phyloP scores from a whole-genome alignment of 2,329 filamentous ascomycete genomes.

The Botryotinia convoluta region DNA sequence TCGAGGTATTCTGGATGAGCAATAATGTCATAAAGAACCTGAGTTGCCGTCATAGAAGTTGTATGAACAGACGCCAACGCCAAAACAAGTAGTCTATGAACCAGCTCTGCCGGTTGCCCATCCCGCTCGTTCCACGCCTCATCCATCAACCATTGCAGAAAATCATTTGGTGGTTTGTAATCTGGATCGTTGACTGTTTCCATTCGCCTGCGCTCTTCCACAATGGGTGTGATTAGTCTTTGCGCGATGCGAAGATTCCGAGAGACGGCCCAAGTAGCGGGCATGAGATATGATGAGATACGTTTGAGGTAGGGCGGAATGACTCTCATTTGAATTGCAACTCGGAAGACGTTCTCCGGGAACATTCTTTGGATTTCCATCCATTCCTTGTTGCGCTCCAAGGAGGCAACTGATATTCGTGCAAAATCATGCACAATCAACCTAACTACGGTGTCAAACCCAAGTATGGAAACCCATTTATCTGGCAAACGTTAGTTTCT shows the following conservation, averaged over 20 bases:
- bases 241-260: not conserved
- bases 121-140: not conserved
- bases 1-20: constrained; percentile 45
- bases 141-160: not conserved
- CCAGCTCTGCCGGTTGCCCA: not conserved
- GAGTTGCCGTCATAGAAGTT: constrained; percentile 45
- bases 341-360: not conserved
- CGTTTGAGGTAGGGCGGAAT: not conserved
- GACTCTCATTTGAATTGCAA: not conserved
- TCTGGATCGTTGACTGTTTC: not conserved
- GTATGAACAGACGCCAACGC: constrained; percentile 51
- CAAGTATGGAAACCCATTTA: not conserved
- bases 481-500: not conserved
- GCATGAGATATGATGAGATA: not conserved
- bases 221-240: not conserved
- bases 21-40: constrained; percentile 52
- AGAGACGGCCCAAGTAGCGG: not conserved
- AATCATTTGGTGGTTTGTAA: not conserved
- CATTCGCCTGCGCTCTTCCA: not conserved
- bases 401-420: not conserved
- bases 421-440: not conserved
- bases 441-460: not conserved
- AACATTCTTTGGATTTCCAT: not conserved
- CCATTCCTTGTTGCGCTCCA: not conserved
- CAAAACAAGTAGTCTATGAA: not conserved